Base-by-base conservation (phyloP, 2,329 filamentous ascomycete genomes). In the Sodiomyces alkalinus region DNA sequence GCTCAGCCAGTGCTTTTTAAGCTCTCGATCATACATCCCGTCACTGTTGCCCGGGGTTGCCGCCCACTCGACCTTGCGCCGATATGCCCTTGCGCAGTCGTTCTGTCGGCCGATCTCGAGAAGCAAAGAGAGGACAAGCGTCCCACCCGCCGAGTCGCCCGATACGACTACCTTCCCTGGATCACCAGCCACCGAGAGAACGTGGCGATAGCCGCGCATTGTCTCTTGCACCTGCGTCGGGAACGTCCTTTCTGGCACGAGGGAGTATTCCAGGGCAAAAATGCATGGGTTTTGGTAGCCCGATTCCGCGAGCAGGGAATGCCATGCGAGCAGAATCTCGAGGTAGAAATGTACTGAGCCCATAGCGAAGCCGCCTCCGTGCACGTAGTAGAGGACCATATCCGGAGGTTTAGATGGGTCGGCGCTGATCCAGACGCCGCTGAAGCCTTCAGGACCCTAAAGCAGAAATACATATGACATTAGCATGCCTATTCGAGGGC, bases 341-440 rank as follows among this genome's bases (percentile, higher is more conserved):
- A 86, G 66, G 48, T 92, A 92, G 49, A 92, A 92, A 53, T 79
- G 80, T 12, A 67, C 61, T 9, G 79, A 83, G 3, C 82, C 83
- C 74, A 92, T 80, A 6, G 72, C 70, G 47, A 92, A 90, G 1
- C 83, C 83, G 14, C 83, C 83, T 11, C 79, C 82, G 46, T 92
- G 82, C 22, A 70, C 68, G 46, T 90, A 90, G 47, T 83, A 87
- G 2, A 92, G 52, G n/a, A 85, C 73, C 31, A 90, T 57, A 45
- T 90, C 81, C 0, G 80, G 76, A 30, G 66, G 58, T 27, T 60
- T 53, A 21, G 62, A 56, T 11, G 67, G 62, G 40, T 81, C 64
- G 24, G 66, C 54, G 22, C 67, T 65, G 27, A 85, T 68, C 74
- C 79, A 87, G 4, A 87, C 52, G 3, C 81, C 81, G 33, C 60